phyloP scores from a whole-genome alignment of 306 rosid species.

The Fagus sylvatica region DNA sequence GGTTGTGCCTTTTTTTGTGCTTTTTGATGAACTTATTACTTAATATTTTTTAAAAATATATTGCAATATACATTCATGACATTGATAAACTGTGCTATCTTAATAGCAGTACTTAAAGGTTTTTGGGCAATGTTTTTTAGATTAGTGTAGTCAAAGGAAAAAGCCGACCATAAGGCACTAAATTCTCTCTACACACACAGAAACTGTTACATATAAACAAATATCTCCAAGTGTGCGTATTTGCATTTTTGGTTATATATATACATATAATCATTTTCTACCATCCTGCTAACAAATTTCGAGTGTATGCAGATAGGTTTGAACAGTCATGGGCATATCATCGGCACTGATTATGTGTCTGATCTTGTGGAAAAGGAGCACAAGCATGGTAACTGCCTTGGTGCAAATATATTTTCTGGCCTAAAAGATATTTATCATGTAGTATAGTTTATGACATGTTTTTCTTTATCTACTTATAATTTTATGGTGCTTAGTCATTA shows the following conservation, averaged over 20 bases:
- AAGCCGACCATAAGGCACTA: too few species aligned
- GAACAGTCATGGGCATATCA: slow-evolving; percentile 71
- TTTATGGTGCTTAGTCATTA: background rate
- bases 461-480: slow-evolving; percentile 10
- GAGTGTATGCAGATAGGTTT: slow-evolving; percentile 79
- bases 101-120: background rate
- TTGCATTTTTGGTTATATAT: too few species aligned
- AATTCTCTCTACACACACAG: too few species aligned
- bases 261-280: too few species aligned
- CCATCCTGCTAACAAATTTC: slow-evolving; percentile 30
- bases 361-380: slow-evolving; percentile 95
- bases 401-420: slow-evolving; percentile 13
- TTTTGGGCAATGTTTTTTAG: background rate
- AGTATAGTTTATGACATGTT: background rate
- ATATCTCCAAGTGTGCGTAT: too few species aligned
- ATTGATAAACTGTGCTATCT: background rate
- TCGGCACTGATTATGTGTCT: slow-evolving; percentile 90
- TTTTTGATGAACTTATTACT: background rate
- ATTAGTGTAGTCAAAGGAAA: background rate
- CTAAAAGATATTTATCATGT: background rate
- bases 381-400: slow-evolving; percentile 60
- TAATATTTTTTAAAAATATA: background rate
- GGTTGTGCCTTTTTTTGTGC: background rate
- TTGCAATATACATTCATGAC: too few species aligned
- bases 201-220: too few species aligned